These are phyloP conservation scores for Magnolia changhungtana DNA, from an alignment of 164 flowering plant species.

Conservation along the genomic window DNA sequence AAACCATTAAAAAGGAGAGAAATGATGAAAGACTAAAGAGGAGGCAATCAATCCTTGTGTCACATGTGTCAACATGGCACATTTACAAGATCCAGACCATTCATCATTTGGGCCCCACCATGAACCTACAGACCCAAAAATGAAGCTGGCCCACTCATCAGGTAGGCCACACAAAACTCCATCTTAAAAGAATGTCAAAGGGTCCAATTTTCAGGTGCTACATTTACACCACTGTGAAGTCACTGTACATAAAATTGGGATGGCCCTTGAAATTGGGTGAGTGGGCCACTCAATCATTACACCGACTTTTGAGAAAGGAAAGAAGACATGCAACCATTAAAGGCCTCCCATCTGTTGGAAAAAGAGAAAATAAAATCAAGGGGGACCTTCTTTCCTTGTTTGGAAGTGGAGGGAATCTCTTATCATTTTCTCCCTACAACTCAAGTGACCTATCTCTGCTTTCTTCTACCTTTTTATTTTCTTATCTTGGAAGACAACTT, in stretches of 20 bases:
- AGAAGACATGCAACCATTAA: not conserved
- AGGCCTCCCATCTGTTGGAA: not conserved
- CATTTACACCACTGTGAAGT: not conserved
- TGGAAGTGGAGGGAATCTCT: not conserved
- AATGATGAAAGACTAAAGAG: not conserved
- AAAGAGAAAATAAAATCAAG: not conserved
- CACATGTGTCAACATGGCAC: not conserved
- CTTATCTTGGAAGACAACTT: not conserved
- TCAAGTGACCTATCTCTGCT: not conserved
- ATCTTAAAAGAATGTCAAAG: not conserved
- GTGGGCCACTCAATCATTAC: conserved; percentile 14
- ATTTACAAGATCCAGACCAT: not conserved
- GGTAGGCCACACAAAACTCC: not conserved
- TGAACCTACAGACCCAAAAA: not conserved
- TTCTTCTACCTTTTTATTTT: not conserved
- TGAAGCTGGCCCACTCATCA: not conserved
- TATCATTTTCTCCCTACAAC: not conserved
- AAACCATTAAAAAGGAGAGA: not conserved
- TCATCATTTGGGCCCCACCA: not conserved
- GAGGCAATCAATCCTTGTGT: not conserved
- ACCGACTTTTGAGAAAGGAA: conserved; percentile 8
- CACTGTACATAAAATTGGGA: not conserved
- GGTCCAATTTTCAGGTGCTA: conserved; percentile 1
- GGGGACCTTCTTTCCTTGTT: conserved; percentile 2
- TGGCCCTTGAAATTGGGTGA: not conserved